Percentiles rank a stretch among this genome's conserved stretches.
phyloP scores from a whole-genome alignment of 2,329 filamentous ascomycete species.

The Knoxdaviesia proteae region DNA sequence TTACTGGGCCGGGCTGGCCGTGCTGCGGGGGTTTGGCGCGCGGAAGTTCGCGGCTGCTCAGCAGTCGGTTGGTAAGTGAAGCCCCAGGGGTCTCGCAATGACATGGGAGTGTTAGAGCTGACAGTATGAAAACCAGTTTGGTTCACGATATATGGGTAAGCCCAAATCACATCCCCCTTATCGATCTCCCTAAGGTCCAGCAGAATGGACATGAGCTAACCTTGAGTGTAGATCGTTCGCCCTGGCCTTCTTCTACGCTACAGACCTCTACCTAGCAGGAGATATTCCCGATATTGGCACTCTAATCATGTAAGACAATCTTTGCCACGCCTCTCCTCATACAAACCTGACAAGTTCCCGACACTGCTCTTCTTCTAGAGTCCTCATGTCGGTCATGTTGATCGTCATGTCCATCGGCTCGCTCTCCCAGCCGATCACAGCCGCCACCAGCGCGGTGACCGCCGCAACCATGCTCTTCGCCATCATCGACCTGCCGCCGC shows the following conservation, averaged over 20 bases:
- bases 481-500: conserved; percentile 17
- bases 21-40: conserved; percentile 10
- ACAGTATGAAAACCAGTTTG: neutral
- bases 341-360: neutral
- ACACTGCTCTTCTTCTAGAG: conserved; percentile 1
- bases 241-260: conserved; percentile 8
- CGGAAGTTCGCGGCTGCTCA: conserved; percentile 9
- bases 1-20: conserved; percentile 14
- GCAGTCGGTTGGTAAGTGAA: conserved; percentile 8
- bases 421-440: conserved; percentile 15
- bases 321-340: neutral
- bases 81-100: no score
- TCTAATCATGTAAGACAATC: conserved; percentile 7
- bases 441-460: conserved; percentile 14
- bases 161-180: neutral
- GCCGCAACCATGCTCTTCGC: conserved; percentile 17
- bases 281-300: conserved; percentile 6
- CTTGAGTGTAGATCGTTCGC: conserved; percentile 5
- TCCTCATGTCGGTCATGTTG: conserved; percentile 10
- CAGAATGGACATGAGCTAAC: no score
- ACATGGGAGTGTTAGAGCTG: neutral
- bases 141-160: conserved; percentile 2
- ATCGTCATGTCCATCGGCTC: conserved; percentile 11
- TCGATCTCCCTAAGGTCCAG: neutral
- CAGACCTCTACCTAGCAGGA: conserved; percentile 6